Conservation (phyloP, 352 stramenopile species). For the Phytopythium delawarense region DNA sequence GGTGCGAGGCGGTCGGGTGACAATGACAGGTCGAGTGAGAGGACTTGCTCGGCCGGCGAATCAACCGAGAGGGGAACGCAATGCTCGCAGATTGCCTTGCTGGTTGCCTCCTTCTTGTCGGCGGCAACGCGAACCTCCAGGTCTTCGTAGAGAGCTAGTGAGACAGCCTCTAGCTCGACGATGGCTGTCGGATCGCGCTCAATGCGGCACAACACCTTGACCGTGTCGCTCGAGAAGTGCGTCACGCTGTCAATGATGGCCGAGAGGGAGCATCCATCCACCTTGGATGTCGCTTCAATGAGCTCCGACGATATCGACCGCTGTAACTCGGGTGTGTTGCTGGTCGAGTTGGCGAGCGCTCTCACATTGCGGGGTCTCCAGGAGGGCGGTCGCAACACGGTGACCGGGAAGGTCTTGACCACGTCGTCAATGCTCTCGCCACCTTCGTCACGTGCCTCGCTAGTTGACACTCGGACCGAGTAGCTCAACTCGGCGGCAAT, state of each 20-base stretch:
- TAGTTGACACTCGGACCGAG: neutral
- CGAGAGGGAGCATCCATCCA: neutral
- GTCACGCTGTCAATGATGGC: conserved; percentile 6
- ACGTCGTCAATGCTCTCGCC: neutral
- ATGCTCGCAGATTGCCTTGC: neutral
- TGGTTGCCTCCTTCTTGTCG: neutral
- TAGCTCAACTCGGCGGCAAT: conserved; percentile 12
- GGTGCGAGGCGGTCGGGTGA: neutral
- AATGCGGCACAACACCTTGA: conserved; percentile 4
- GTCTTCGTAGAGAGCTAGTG: neutral
- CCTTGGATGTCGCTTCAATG: neutral
- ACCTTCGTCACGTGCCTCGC: neutral
- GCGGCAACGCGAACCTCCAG: neutral
- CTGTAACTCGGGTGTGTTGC: neutral
- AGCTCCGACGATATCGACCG: conserved; percentile 1
- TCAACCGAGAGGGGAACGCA: neutral
- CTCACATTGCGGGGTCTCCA: conserved; percentile 2
- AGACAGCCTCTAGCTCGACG: neutral
- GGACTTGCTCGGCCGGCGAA: neutral
- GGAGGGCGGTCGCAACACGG: neutral
- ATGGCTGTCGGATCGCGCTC: neutral
- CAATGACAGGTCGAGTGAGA: neutral
- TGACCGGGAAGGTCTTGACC: neutral
- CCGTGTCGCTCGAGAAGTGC: conserved; percentile 2
- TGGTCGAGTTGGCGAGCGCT: neutral